Conservation (phyloP, 306 rosid species). For the Vigna radiata region DNA sequence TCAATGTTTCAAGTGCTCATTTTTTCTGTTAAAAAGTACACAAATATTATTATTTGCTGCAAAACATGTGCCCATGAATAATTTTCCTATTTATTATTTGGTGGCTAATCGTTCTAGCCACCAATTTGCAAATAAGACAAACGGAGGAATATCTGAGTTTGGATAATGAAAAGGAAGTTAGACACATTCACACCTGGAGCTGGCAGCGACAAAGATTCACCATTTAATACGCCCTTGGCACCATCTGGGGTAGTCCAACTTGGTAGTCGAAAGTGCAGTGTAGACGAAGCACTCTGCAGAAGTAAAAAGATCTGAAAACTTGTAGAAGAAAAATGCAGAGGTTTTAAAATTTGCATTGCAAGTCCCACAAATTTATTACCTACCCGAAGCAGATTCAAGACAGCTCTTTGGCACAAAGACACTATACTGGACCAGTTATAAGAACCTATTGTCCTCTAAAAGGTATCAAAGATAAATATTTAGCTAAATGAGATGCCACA, state of each 20-base stretch:
- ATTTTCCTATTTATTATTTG: neutral
- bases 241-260: conserved; percentile 65
- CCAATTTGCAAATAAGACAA: neutral
- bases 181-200: conserved; percentile 61
- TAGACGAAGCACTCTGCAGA: conserved; percentile 61
- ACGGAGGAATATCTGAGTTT: neutral
- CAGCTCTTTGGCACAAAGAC: neutral
- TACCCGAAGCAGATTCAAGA: neutral
- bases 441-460: neutral
- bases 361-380: neutral
- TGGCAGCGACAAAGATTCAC: conserved; percentile 49
- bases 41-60: neutral
- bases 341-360: neutral
- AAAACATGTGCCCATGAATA: neutral
- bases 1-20: neutral
- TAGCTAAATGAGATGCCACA: conserved; percentile 15
- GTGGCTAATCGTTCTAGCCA: neutral
- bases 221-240: conserved; percentile 62
- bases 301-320: conserved; percentile 20
- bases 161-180: conserved; percentile 11
- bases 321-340: neutral
- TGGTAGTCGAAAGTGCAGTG: conserved; percentile 76
- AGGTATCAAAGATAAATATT: conserved; percentile 5
- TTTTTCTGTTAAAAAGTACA: neutral
- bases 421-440: neutral